A percentile compares a stretch with the other conserved stretches of the same genome.
These are phyloP conservation scores for Beta corolliflora DNA, from an alignment of 179 eudicot species.

Conservation along the genomic window DNA sequence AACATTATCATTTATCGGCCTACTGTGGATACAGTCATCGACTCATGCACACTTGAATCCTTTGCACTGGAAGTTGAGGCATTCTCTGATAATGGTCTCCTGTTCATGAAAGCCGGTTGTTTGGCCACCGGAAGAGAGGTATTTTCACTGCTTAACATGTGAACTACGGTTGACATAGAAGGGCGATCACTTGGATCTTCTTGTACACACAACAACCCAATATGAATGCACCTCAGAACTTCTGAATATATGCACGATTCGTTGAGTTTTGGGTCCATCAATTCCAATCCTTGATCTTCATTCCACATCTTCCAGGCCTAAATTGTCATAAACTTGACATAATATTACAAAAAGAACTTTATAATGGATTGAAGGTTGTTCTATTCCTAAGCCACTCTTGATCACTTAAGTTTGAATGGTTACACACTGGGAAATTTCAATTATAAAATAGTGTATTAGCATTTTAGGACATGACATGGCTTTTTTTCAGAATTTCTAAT, in stretches of 20 bases:
- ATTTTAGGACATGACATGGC: too few species aligned
- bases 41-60: conserved; percentile 5
- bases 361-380: too few species aligned
- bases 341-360: neutral
- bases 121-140: conserved; percentile 23
- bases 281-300: conserved; percentile 32
- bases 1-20: conserved; percentile 14
- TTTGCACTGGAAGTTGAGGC: conserved; percentile 27
- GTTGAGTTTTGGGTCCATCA: conserved; percentile 22
- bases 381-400: too few species aligned
- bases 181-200: conserved; percentile 34
- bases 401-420: too few species aligned
- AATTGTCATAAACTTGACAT: neutral
- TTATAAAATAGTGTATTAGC: too few species aligned
- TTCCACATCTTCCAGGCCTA: conserved; percentile 41
- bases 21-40: conserved; percentile 19
- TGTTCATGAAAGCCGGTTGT: conserved; percentile 30
- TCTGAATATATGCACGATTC: conserved; percentile 18
- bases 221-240: conserved; percentile 32
- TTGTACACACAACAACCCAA: conserved; percentile 31
- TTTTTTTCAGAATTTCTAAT: too few species aligned
- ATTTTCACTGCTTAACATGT: conserved; percentile 29
- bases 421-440: too few species aligned
- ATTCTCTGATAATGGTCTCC: conserved; percentile 18
- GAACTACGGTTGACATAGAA: conserved; percentile 24